These are phyloP conservation scores for Ulota crispa DNA, from an alignment of 225 moss, liverwort and hornwort genomes.

Conservation along the genomic window DNA sequence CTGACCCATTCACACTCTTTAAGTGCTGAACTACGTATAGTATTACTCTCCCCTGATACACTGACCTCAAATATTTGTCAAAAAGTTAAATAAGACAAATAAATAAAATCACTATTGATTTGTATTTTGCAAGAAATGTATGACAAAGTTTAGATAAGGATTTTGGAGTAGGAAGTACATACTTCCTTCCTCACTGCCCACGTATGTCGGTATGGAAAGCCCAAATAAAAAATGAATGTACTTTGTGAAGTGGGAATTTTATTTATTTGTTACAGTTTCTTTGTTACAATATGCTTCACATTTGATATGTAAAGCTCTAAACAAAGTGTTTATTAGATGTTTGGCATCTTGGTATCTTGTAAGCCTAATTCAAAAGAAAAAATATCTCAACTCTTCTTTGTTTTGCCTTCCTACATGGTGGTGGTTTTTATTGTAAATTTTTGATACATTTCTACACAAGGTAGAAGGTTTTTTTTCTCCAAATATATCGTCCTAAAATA, in stretches of 20 bases:
- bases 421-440: too few species aligned
- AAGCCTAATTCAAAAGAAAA: too few species aligned
- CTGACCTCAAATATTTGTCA: background rate
- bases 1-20: background rate
- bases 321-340: too few species aligned
- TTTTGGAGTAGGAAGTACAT: background rate
- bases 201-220: background rate
- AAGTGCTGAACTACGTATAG: background rate
- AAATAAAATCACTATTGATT: background rate
- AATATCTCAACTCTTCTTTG: too few species aligned
- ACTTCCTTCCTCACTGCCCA: background rate
- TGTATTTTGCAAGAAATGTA: background rate
- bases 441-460: too few species aligned
- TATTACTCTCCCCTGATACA: background rate
- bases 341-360: too few species aligned
- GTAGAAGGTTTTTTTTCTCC: too few species aligned
- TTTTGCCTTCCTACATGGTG: too few species aligned
- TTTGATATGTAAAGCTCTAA: too few species aligned
- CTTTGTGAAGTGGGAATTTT: too few species aligned
- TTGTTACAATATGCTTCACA: background rate
- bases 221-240: too few species aligned
- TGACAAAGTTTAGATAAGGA: background rate
- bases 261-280: background rate
- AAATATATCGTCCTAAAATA: too few species aligned
- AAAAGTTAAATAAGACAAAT: background rate